These are phyloP conservation scores for Chaetomiaceae sp. DNA, from an alignment of 2,329 filamentous ascomycete species.

Conservation along the genomic window DNA sequence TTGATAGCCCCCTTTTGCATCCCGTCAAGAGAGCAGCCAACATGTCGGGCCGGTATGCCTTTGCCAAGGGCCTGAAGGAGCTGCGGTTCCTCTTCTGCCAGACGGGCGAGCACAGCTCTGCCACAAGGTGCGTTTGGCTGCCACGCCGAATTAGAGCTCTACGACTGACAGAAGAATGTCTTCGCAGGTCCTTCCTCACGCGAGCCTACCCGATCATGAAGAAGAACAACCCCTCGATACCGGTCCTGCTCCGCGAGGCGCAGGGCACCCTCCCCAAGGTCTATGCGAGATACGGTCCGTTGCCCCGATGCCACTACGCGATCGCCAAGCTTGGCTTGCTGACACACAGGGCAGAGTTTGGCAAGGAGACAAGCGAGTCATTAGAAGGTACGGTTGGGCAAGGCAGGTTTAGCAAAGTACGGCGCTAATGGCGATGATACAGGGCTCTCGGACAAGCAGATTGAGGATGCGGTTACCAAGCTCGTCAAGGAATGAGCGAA, in stretches of 20 bases:
- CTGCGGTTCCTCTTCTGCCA: constrained; percentile 97
- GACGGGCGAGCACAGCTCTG: constrained; percentile 82
- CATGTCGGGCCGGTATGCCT: constrained; percentile 93
- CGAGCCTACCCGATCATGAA: constrained; percentile 97
- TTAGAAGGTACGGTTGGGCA: constrained; percentile 39
- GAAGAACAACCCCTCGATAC: constrained; percentile 91
- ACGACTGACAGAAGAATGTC: constrained; percentile 4
- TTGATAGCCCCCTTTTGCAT: constrained; percentile 17
- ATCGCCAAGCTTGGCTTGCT: not conserved
- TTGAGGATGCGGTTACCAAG: constrained; percentile 51
- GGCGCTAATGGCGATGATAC: constrained; percentile 8
- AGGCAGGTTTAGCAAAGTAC: not conserved
- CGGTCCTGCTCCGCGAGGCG: constrained; percentile 93
- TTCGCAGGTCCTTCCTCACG: constrained; percentile 72
- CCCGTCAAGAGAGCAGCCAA: constrained; percentile 5
- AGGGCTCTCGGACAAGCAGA: constrained; percentile 54
- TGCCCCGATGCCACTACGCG: no score
- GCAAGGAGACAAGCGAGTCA: constrained; percentile 51
- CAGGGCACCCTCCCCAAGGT: constrained; percentile 76
- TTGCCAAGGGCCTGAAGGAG: constrained; percentile 84
- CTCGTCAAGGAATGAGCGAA: constrained; percentile 42
- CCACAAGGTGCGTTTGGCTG: constrained; percentile 63
- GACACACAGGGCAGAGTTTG: constrained; percentile 38
- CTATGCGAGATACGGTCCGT: constrained; percentile 85
- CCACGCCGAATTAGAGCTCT: no score